Evolutionary conservation across 2,329 filamentous ascomycete species (phyloP).

Genomic region (Phyllosticta capitalensis): DNA sequence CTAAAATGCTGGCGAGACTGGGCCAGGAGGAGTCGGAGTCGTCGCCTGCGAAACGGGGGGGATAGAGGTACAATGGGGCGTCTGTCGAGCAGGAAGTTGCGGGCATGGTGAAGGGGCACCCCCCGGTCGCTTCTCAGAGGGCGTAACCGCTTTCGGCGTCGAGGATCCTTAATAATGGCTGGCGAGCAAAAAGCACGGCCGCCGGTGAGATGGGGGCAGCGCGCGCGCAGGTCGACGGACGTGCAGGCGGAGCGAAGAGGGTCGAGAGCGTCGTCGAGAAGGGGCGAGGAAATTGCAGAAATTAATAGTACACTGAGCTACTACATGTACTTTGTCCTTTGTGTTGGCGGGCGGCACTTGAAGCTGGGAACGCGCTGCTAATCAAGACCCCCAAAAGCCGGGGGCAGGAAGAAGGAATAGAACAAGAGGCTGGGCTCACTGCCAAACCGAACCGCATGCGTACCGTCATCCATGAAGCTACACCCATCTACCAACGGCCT

Average conservation of each 20-base stretch:
- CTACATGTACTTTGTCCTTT: not conserved
- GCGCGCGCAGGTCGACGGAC: not conserved
- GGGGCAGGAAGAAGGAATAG: conserved; percentile 3
- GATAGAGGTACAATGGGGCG: conserved; percentile 5
- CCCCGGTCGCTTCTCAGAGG: conserved; percentile 4
- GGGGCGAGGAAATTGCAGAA: not conserved
- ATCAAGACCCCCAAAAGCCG: not conserved
- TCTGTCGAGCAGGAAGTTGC: conserved; percentile 8
- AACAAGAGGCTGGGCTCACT: not conserved
- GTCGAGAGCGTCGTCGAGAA: not conserved
- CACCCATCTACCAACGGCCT: too few species aligned
- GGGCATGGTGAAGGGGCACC: conserved; percentile 10
- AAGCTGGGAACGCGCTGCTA: not conserved
- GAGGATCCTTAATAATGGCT: conserved; percentile 9
- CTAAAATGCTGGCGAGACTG: conserved; percentile 23
- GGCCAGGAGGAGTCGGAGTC: conserved; percentile 18
- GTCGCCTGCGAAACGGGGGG: conserved; percentile 15
- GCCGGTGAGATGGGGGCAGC: conserved; percentile 4
- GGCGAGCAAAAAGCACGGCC: conserved; percentile 7
- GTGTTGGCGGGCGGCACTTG: not conserved
- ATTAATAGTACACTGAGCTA: too few species aligned
- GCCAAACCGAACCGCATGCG: conserved; percentile 2
- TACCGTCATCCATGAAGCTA: conserved; percentile 2
- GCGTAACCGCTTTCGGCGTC: conserved; percentile 8
- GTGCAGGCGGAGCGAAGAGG: not conserved